Base-by-base conservation (phyloP, 805 yeast genomes). In the Pichia kluyveri region DNA sequence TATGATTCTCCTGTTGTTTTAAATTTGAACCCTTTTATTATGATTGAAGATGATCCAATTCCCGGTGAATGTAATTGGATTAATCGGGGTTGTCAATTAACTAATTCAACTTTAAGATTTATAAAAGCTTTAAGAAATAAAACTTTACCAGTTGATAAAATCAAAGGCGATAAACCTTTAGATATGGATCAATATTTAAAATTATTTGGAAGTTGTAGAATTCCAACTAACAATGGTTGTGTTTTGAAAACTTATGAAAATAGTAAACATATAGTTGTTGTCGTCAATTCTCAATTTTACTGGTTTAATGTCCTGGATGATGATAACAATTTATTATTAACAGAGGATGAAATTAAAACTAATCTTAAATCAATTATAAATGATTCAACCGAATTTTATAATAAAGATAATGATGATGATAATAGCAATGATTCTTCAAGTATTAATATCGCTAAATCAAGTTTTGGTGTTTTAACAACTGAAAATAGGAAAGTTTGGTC, bases 151-250 rank as follows among this genome's bases (percentile, higher is more conserved):
- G 82, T 83, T 0, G 97, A 89, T 62, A 67, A 63, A 45, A 69
- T 84, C 53, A 78, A 80, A 48, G 80, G 79, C 48, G 79, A 77
- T 11, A 65, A 66, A 40, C 80, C 86, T 0, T 70, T 89, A 45
- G 88, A 91, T 67, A 89, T 89, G 97, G 91, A 87, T 61, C 97
- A 89, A 65, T 89, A 88, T 67, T 77, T 83, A 19, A 82, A 86
- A 64, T 69, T 89, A 51, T 89, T 89, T 69, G 97, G 96, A 2
- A 82, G 95, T 28, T 76, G 95, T 3, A 73, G 97, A 61, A 83
- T 89, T 52, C 96, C 97, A 42, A 83, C 93, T 1, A 72, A 75
- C 23, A 73, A 77, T 2, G 95, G 95, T 4, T 89, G 97, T 64
- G 79, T 85, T 48, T 80, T 89, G 81, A 96, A 88, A 65, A 77